Percentiles rank a stretch among this genome's conserved stretches.
Evolutionary conservation across 2,329 filamentous ascomycete species (phyloP).

Genomic region (Aspergillus amoenus): DNA sequence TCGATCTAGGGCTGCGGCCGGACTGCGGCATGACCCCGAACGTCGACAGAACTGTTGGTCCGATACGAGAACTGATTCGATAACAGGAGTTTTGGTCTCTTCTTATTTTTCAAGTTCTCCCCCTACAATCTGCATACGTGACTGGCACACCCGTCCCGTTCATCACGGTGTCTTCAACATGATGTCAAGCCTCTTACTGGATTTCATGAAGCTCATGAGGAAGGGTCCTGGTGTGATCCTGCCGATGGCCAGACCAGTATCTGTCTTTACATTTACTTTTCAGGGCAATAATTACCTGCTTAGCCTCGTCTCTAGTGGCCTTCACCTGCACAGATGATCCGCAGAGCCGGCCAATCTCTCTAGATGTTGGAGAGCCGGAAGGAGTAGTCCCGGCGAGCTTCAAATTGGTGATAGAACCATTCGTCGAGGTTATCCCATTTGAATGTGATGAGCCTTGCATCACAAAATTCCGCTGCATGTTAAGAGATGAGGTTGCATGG

Average conservation of each 20-base stretch:
- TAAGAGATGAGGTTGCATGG: constrained; percentile 9
- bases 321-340: constrained; percentile 25
- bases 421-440: constrained; percentile 18
- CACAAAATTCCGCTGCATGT: constrained; percentile 21
- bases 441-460: constrained; percentile 23
- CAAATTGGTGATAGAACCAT: constrained; percentile 14
- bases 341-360: constrained; percentile 27
- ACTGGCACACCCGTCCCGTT: constrained; percentile 10
- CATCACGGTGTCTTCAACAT: constrained; percentile 20
- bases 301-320: constrained; percentile 17
- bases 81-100: constrained; percentile 17
- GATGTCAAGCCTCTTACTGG: constrained; percentile 25
- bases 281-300: constrained; percentile 11
- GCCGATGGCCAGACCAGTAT: constrained; percentile 17
- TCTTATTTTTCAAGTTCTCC: constrained; percentile 1
- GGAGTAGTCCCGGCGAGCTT: constrained; percentile 16
- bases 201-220: constrained; percentile 20
- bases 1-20: constrained; percentile 13
- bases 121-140: constrained; percentile 18
- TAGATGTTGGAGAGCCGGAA: constrained; percentile 23
- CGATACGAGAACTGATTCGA: constrained; percentile 22
- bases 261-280: constrained; percentile 10
- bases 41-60: constrained; percentile 21
- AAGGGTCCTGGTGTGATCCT: constrained; percentile 15
- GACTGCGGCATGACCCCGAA: constrained; percentile 23